Percentiles rank a stretch among this genome's conserved stretches.
These are phyloP conservation scores for Fistulina hepatica DNA, from an alignment of 1,284 basidiomycete species.

Conservation along the genomic window DNA sequence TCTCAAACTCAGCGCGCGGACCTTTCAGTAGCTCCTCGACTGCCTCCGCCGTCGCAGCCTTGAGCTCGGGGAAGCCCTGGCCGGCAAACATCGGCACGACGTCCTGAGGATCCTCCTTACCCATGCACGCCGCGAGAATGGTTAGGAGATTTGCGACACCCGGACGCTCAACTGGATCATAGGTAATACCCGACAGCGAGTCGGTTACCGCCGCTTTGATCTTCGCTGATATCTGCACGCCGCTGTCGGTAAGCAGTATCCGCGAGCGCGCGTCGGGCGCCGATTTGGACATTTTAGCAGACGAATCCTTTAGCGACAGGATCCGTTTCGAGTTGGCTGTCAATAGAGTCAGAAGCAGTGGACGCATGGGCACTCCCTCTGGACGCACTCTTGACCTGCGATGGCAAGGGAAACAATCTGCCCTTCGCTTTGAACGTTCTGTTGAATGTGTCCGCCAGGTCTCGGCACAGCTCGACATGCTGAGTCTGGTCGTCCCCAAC, in stretches of 20 bases:
- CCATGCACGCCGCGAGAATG: slow-evolving; percentile 49
- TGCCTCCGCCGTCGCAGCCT: slow-evolving; percentile 63
- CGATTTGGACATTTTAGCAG: slow-evolving; percentile 94
- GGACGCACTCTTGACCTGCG: slow-evolving; percentile 62
- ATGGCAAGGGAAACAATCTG: slow-evolving; percentile 65
- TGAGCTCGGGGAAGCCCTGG: slow-evolving; percentile 60
- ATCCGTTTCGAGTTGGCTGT: slow-evolving; percentile 69
- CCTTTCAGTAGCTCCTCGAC: slow-evolving; percentile 59
- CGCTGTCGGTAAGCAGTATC: slow-evolving; percentile 75
- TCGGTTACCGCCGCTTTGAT: slow-evolving; percentile 82
- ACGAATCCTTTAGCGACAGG: slow-evolving; percentile 78
- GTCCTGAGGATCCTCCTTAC: slow-evolving; percentile 38
- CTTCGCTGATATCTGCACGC: slow-evolving; percentile 55
- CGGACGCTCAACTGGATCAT: slow-evolving; percentile 66
- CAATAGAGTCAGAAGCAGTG: too few species aligned
- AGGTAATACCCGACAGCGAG: slow-evolving; percentile 60
- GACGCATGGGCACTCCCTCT: background rate
- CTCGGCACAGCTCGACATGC: slow-evolving; percentile 82
- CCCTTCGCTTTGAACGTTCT: slow-evolving; percentile 38
- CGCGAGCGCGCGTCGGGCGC: slow-evolving; percentile 71
- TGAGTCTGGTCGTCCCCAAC: slow-evolving; percentile 95
- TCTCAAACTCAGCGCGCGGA: slow-evolving; percentile 63
- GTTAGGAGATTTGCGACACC: slow-evolving; percentile 78
- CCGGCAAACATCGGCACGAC: slow-evolving; percentile 42
- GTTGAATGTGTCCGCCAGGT: slow-evolving; percentile 81